A percentile compares a stretch with the other conserved stretches of the same genome.
These are phyloP conservation scores for Magnolia kwangsiensis DNA, from an alignment of 164 flowering plant species.

Conservation along the genomic window DNA sequence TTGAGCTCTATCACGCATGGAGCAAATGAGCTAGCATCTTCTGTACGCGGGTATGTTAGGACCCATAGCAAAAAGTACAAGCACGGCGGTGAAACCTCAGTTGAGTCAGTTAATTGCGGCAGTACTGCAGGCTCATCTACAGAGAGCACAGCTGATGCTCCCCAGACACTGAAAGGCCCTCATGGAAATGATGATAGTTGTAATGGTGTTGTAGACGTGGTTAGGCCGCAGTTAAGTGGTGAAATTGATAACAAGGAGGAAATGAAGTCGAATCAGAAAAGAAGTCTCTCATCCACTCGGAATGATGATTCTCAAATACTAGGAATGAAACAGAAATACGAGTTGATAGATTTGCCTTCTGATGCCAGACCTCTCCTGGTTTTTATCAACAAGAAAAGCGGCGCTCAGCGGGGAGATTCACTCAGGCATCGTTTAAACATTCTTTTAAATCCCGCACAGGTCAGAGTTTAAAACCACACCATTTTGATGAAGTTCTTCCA, in stretches of 20 bases:
- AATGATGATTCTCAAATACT: constrained; percentile 53
- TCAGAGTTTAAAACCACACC: constrained; percentile 18
- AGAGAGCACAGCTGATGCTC: constrained; percentile 47
- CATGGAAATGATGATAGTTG: constrained; percentile 38
- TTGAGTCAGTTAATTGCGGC: constrained; percentile 43
- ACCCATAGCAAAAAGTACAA: constrained; percentile 72
- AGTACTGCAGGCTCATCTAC: constrained; percentile 42
- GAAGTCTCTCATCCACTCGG: constrained; percentile 38
- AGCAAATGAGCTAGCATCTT: constrained; percentile 92
- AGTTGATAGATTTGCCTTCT: constrained; percentile 72
- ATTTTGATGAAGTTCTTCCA: not conserved
- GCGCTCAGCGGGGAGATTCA: constrained; percentile 86
- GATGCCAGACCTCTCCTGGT: constrained; percentile 92
- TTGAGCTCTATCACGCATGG: constrained; percentile 94
- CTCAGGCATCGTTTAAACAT: constrained; percentile 75
- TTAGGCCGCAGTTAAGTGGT: constrained; percentile 23
- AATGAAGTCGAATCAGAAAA: constrained; percentile 33
- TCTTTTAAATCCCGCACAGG: constrained; percentile 96
- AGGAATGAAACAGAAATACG: constrained; percentile 57
- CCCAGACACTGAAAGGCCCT: constrained; percentile 37
- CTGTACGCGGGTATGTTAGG: constrained; percentile 77
- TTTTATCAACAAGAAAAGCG: constrained; percentile 94
- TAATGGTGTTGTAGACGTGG: constrained; percentile 37
- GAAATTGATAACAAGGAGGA: constrained; percentile 41
- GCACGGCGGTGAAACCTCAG: constrained; percentile 57